These are phyloP conservation scores for Boletus barrowsii DNA, from an alignment of 768 basidiomycete genomes.

Conservation along the genomic window DNA sequence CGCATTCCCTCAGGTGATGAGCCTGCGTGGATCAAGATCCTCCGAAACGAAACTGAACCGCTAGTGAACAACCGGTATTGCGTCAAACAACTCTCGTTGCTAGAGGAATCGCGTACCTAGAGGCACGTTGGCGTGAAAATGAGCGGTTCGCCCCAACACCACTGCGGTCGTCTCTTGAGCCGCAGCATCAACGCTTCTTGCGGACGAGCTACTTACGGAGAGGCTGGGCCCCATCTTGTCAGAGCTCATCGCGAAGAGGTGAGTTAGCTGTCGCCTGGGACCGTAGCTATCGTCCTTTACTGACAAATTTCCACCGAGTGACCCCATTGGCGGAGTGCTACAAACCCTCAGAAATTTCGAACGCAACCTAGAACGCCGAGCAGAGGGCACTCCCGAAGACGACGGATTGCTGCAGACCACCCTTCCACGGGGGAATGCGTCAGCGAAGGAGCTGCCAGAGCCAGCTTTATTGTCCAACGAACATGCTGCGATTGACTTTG, in stretches of 20 bases:
- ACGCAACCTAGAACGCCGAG: slow-evolving; percentile 39
- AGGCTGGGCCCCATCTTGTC: slow-evolving; percentile 60
- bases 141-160: slow-evolving; percentile 51
- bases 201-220: slow-evolving; percentile 57
- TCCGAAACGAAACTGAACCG: slow-evolving; percentile 47
- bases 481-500: background rate
- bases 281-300: background rate
- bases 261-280: background rate
- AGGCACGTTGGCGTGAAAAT: slow-evolving; percentile 56
- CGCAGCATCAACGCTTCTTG: slow-evolving; percentile 48
- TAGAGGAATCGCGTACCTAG: slow-evolving; percentile 44
- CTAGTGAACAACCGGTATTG: slow-evolving; percentile 34
- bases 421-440: slow-evolving; percentile 38
- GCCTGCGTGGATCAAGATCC: slow-evolving; percentile 51
- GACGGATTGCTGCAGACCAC: slow-evolving; percentile 57
- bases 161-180: slow-evolving; percentile 56
- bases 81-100: slow-evolving; percentile 37
- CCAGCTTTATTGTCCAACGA: slow-evolving; percentile 39
- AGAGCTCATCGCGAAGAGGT: slow-evolving; percentile 62
- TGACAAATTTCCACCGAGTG: slow-evolving; percentile 39
- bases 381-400: slow-evolving; percentile 52
- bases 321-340: slow-evolving; percentile 58
- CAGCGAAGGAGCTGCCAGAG: slow-evolving; percentile 1
- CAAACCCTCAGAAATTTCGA: slow-evolving; percentile 46
- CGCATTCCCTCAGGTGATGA: slow-evolving; percentile 38